Conservation (phyloP, 1,284 basidiomycete species). For the Psilocybe mexicana region DNA sequence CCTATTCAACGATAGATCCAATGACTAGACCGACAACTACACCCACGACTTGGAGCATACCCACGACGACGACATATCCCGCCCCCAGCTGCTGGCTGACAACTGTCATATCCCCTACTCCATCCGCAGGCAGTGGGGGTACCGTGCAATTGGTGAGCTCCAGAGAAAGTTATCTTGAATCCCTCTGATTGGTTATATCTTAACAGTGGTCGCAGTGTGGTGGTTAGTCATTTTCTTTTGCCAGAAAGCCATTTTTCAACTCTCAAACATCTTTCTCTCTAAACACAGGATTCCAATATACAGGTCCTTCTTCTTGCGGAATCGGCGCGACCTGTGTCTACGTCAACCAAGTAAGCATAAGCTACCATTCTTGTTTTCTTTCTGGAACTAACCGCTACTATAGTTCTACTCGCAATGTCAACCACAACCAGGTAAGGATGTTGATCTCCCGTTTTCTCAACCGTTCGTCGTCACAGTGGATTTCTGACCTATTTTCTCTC, state of each 20-base stretch:
- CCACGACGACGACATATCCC: background rate
- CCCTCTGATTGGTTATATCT: background rate
- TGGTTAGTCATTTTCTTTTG: background rate
- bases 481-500: background rate
- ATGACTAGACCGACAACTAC: too few species aligned
- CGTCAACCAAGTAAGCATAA: constrained; percentile 1
- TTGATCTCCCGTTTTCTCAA: background rate
- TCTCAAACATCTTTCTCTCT: background rate
- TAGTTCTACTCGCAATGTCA: constrained; percentile 6
- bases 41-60: too few species aligned
- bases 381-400: too few species aligned
- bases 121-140: background rate
- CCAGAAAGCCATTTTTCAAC: background rate
- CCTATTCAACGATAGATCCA: too few species aligned
- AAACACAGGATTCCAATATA: background rate
- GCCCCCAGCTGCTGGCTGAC: constrained; percentile 1
- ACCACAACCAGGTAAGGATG: background rate
- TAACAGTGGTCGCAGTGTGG: constrained; percentile 8
- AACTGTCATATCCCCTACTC: background rate
- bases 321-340: background rate
- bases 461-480: too few species aligned
- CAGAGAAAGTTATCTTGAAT: too few species aligned
- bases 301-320: background rate
- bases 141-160: background rate
- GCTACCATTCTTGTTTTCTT: background rate